Base-by-base conservation (phyloP, 2,329 filamentous ascomycete genomes). In the Talaromyces rugulosus region DNA sequence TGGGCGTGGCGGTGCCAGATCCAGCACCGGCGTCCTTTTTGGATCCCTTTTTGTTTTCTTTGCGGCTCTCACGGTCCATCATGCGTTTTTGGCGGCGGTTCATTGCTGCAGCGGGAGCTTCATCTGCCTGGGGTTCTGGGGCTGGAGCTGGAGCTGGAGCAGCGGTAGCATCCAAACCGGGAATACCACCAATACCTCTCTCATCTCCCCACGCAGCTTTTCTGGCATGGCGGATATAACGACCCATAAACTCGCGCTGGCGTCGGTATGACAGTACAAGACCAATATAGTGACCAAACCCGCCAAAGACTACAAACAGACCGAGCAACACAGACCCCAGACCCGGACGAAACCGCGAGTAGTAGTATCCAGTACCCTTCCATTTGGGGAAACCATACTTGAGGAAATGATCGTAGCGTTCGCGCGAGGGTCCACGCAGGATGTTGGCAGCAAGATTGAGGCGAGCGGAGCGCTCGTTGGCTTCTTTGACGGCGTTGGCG, bases 351-450 rank as follows among this genome's bases (percentile, higher is more conserved):
- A 94, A 97, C 62, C 95, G 88, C 70, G 87, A 88, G 81, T 99
- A 99, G 84, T 98, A 99, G 84, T 99, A 99, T 65, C 95, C 94
- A 52, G 94, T 97, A 62, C 95, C 95, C 80, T 94, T 93, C 95
- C 95, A 99, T 61, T 86, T 87, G 34, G 95, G 95, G 81, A 99
- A 99, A 64, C 95, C 95, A 77, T 98, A 92, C 75, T 82, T 80
- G 64, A 98, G 79, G 81, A 98, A 99, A 77, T 97, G 89, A 75
- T 99, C 94, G 78, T 99, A 99, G 66, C 95, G 89, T 68, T 91
- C 90, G 66, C 95, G 86, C 60, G 85, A 85, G 3, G 89, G 81
- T 1, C 94, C 92, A 69, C 90, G 88, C 58, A 99, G 87, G 71
- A 99, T 90, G 72, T 92, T 90, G 68, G 89, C 87, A 59, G 98